Evolutionary conservation across 2,329 filamentous ascomycete genomes (phyloP).

Genomic region (Phaeosphaeriaceae sp.): DNA sequence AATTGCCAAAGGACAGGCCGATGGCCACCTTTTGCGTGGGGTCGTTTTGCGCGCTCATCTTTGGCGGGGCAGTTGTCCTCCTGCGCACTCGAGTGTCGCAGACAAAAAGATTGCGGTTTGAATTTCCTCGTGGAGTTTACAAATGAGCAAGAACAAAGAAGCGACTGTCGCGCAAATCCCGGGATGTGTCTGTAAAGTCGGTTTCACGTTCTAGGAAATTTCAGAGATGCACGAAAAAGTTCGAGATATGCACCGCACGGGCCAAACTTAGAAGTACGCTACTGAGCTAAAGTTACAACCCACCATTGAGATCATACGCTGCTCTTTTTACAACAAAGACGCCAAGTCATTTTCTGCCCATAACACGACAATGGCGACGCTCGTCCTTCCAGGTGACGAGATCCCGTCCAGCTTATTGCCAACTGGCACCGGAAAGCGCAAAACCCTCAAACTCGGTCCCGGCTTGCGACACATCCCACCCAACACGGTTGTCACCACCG

Average conservation of each 20-base stretch:
- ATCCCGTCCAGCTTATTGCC: constrained; percentile 73
- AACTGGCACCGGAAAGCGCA: constrained; percentile 66
- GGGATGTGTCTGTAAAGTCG: background rate
- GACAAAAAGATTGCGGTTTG: background rate
- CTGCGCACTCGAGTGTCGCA: background rate
- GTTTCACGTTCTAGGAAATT: constrained; percentile 28
- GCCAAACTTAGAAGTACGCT: constrained; percentile 10
- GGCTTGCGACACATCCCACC: constrained; percentile 83
- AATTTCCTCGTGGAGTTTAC: background rate
- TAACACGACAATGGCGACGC: constrained; percentile 58
- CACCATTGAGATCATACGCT: constrained; percentile 17
- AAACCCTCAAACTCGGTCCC: constrained; percentile 79
- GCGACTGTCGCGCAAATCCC: background rate
- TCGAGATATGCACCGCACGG: constrained; percentile 11
- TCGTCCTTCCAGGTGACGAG: constrained; percentile 83
- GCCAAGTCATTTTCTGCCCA: constrained; percentile 49
- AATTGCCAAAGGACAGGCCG: constrained; percentile 97
- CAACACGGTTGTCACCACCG: constrained; percentile 72
- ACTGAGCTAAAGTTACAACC: constrained; percentile 3
- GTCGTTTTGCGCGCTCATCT: constrained; percentile 60
- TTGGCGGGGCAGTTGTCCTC: constrained; percentile 12
- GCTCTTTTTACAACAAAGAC: background rate
- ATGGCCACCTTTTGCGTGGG: constrained; percentile 72
- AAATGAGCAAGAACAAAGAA: background rate
- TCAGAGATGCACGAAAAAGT: constrained; percentile 23